Evolutionary conservation across 208 protist species (phyloP).

Genomic region (Leishmania amazonensis): DNA sequence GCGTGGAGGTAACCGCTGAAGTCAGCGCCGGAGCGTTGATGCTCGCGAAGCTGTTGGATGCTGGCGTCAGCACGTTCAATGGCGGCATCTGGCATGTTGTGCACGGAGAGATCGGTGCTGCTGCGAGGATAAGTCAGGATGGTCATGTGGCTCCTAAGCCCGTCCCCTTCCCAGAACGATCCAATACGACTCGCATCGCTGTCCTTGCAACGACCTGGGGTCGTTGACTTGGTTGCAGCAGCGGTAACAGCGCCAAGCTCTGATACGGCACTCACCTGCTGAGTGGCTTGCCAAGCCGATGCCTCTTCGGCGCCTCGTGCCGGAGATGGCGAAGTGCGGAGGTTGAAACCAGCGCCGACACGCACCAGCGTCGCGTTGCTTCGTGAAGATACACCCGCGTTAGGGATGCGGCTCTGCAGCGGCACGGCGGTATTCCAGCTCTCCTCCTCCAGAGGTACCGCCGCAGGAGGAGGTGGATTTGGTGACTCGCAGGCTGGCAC

Average conservation of each 20-base stretch:
- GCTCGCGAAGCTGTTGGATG: not conserved
- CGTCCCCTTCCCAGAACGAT: not conserved
- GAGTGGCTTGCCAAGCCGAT: not conserved
- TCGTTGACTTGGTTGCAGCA: not conserved
- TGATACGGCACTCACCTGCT: not conserved
- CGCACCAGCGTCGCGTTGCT: not conserved
- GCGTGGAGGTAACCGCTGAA: not conserved
- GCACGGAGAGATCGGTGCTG: slow-evolving; percentile 7
- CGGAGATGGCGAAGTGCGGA: not conserved
- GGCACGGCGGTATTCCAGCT: not conserved
- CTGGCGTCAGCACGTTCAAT: not conserved
- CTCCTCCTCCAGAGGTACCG: not conserved
- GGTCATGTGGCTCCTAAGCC: slow-evolving; percentile 10
- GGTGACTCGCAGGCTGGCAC: not conserved
- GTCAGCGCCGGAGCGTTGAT: not conserved
- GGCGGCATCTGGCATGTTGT: not conserved
- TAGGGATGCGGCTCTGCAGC: not conserved
- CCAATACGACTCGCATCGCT: not conserved
- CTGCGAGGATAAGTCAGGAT: slow-evolving; percentile 8
- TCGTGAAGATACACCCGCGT: not conserved
- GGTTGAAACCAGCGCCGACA: not conserved
- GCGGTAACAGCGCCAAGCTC: not conserved
- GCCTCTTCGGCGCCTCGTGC: not conserved
- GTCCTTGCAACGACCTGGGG: not conserved
- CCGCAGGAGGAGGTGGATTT: not conserved